Percentiles rank a stretch among this genome's conserved stretches.
Conservation (phyloP, 75 land plant genomes). For the Pinus tabuliformis region DNA sequence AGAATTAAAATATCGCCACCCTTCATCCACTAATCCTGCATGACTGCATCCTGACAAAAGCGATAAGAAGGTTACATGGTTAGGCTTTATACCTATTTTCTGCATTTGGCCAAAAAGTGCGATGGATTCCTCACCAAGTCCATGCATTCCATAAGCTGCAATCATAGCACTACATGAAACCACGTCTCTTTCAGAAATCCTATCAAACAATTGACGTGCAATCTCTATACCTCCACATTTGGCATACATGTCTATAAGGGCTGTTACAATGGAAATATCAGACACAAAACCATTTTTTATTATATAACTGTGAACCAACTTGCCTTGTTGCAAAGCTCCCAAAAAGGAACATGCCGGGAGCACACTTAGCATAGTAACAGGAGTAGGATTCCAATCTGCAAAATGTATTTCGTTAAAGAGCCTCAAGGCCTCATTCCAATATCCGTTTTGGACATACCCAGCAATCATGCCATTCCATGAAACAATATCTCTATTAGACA, state of each 20-base stretch:
- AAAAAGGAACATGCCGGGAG: slow-evolving; percentile 38
- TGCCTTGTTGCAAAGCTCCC: slow-evolving; percentile 21
- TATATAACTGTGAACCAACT: slow-evolving; percentile 31
- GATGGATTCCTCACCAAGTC: slow-evolving; percentile 36
- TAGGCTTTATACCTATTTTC: slow-evolving; percentile 14
- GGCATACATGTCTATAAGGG: slow-evolving; percentile 46
- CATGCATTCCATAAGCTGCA: slow-evolving; percentile 34
- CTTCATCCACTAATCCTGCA: slow-evolving; percentile 2
- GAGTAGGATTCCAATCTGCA: slow-evolving; percentile 35
- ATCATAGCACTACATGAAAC: slow-evolving; percentile 54
- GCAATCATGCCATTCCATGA: slow-evolving; percentile 55
- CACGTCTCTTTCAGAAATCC: slow-evolving; percentile 32
- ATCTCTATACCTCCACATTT: slow-evolving; percentile 29
- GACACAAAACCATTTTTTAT: slow-evolving; percentile 48
- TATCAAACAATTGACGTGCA: slow-evolving; percentile 28
- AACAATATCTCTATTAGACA: slow-evolving; percentile 43
- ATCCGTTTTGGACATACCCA: slow-evolving; percentile 23
- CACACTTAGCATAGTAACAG: slow-evolving; percentile 50
- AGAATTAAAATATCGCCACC: neutral
- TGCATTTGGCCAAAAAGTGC: slow-evolving; percentile 42
- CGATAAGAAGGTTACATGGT: slow-evolving; percentile 2
- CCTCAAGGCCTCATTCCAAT: slow-evolving; percentile 25
- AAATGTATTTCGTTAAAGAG: slow-evolving; percentile 28
- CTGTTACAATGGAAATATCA: slow-evolving; percentile 40
- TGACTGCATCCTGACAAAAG: slow-evolving; percentile 13